Percentiles rank a stretch among this genome's conserved stretches.
phyloP scores from a whole-genome alignment of 2,329 filamentous ascomycete species.

The Arthrobotrys entomopaga region DNA sequence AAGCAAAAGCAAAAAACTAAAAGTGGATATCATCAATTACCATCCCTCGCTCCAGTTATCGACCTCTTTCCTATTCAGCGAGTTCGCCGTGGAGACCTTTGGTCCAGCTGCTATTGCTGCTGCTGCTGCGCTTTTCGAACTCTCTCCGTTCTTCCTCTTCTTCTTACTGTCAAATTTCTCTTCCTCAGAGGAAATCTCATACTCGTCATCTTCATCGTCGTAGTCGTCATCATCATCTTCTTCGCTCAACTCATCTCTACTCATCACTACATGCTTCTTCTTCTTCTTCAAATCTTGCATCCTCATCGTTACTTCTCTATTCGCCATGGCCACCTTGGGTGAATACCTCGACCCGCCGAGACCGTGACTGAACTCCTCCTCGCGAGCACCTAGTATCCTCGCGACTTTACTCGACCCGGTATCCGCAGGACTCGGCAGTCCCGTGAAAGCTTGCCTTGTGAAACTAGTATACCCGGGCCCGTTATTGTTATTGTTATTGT shows the following conservation, averaged over 20 bases:
- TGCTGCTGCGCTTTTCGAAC: constrained; percentile 33
- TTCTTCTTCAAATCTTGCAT: constrained; percentile 51
- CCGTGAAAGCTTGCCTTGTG: constrained; percentile 41
- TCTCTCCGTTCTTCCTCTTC: constrained; percentile 47
- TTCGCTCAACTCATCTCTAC: constrained; percentile 40
- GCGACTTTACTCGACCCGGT: constrained; percentile 38
- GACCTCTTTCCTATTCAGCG: constrained; percentile 43
- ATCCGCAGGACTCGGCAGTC: constrained; percentile 44
- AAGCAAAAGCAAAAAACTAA: neutral
- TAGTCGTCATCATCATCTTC: constrained; percentile 18
- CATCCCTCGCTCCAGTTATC: constrained; percentile 54
- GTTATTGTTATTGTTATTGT: no score
- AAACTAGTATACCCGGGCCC: neutral
- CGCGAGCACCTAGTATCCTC: constrained; percentile 40
- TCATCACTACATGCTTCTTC: constrained; percentile 33
- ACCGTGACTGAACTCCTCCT: constrained; percentile 43
- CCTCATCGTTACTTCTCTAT: constrained; percentile 36
- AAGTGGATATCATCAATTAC: constrained; percentile 28
- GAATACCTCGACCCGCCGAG: constrained; percentile 47
- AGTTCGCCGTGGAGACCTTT: constrained; percentile 21
- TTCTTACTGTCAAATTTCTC: constrained; percentile 5
- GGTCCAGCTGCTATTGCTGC: no score
- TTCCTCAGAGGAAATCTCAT: constrained; percentile 42
- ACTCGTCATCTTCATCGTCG: constrained; percentile 10
- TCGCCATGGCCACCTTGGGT: constrained; percentile 40